A percentile compares a stretch with the other conserved stretches of the same genome.
Conservation (phyloP, 768 basidiomycete species). For the Candolleomyces efflorescens region DNA sequence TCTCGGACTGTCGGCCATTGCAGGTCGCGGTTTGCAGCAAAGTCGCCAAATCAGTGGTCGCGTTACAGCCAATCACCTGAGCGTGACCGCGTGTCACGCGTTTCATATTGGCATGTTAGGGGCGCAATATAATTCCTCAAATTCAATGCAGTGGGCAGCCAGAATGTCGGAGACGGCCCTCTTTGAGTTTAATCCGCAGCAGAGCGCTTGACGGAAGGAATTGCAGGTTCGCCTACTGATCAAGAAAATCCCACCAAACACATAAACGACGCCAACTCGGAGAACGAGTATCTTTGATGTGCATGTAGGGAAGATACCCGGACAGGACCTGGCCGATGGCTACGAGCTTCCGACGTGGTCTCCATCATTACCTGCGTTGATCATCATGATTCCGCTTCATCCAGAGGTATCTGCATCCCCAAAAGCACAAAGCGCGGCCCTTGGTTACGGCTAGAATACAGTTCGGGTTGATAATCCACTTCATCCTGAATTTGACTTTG, state of each 20-base stretch:
- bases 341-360: background rate
- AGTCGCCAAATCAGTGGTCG: background rate
- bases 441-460: background rate
- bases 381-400: conserved; percentile 1
- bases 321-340: background rate
- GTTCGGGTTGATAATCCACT: no score
- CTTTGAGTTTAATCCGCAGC: no score
- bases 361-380: background rate
- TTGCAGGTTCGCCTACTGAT: no score
- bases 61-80: background rate
- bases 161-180: no score
- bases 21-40: background rate
- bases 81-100: background rate
- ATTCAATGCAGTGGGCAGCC: background rate
- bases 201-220: no score
- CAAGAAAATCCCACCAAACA: no score
- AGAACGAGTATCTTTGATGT: background rate
- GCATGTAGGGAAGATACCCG: background rate
- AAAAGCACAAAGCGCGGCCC: background rate
- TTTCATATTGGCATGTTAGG: background rate
- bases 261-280: background rate
- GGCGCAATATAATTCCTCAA: background rate
- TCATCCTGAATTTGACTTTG: no score
- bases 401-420: background rate
- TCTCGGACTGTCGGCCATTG: background rate